Evolutionary conservation across 768 basidiomycete genomes (phyloP), one percentile per base, ranked within the genome.

Genomic region (Megacollybia marginata): DNA sequence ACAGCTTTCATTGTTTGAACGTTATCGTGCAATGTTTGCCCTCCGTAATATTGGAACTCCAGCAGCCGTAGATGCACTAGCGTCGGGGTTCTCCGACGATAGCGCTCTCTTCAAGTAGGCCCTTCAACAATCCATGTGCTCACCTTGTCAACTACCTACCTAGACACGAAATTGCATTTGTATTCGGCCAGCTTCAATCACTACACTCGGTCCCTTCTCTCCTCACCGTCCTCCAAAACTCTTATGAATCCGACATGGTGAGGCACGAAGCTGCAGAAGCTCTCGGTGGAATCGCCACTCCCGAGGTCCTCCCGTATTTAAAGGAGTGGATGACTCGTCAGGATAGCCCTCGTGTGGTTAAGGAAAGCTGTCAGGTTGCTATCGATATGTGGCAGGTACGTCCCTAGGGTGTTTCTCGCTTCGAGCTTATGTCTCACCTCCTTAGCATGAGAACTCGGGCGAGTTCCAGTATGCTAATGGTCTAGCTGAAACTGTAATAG

Each of bases 261-360:
- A 81, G 96, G 32, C 96, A 99, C 57, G 96, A 99, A 66, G 96
- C 95, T 20, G 96, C 96, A 4, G 96, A 99, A 66, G 96, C 96
- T 7, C 77, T 99, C 0, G 96, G 96, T n/a, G 92, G 95, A 5
- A 98, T 99, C 50, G 94, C 86, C 23, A 92, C 87, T 2, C 89
- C 91, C 0, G 92, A 95, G 48, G 93, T 96, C 4, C 73, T 97
- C 33, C 85, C 88, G 1, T 77, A 92, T 54, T 69, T 99, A 34
- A 80, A 82, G 55, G 88, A 93, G 63, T 96, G 92, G 84, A 82
- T 87, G 73, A 67, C 65, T 19, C 75, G 83, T 54, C 74, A 78
- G 52, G 89, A 92, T 57, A 82, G 89, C 8, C 93, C 94, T 0
- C 71, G 77, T 12, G 94, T 98, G 18, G 96, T 99, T 2, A 79